Evolutionary conservation across 2,329 filamentous ascomycete species (phyloP), one percentile per base, ranked within the genome.

Genomic region (Fusarium concolor): DNA sequence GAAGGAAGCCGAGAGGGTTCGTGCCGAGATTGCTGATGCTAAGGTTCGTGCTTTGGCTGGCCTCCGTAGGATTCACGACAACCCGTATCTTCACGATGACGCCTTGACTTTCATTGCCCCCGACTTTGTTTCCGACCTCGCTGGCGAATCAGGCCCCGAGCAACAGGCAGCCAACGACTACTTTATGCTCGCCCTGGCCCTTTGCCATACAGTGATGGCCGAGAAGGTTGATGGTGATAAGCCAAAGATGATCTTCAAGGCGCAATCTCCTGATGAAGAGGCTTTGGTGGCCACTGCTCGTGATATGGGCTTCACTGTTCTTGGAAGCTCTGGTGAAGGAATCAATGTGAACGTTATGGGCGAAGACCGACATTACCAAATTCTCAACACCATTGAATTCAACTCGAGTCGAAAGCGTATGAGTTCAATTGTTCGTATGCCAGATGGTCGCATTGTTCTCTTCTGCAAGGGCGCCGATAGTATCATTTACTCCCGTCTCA

Each of bases 401-500:
- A 98, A 98, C 78, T 98, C 95, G 0, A 94, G 91, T 42, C 88
- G 96, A 74, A 99, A 99, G 82, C 89, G 96, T 70, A 99, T 99
- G 96, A 98, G 94, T 79, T 93, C 94, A 3, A 97, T 99, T 71
- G 90, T 99, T 50, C 88, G 92, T 59, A 97, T 98, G 94, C 95
- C 96, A 0, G 89, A 98, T 77, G 91, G 92, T 39, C 90, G 86
- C 60, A 97, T 99, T 65, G 85, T 96, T 55, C 85, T 99, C 2
- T 97, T 96, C 80, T 99, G 96, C 84, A 99, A 99, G 81, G 96
- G 96, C 68, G 96, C 96, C 33, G 96, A 99, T 78, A 97, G 93
- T 74, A 92, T 98, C 74, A 98, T 99, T 68, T 99, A 98, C 78
- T 94, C 94, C 10, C 91, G 96, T 8, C 84, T 99, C 62, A 92